These are phyloP conservation scores for Fusarium fujikuroi DNA, from an alignment of 2,329 filamentous ascomycete genomes.

Conservation along the genomic window DNA sequence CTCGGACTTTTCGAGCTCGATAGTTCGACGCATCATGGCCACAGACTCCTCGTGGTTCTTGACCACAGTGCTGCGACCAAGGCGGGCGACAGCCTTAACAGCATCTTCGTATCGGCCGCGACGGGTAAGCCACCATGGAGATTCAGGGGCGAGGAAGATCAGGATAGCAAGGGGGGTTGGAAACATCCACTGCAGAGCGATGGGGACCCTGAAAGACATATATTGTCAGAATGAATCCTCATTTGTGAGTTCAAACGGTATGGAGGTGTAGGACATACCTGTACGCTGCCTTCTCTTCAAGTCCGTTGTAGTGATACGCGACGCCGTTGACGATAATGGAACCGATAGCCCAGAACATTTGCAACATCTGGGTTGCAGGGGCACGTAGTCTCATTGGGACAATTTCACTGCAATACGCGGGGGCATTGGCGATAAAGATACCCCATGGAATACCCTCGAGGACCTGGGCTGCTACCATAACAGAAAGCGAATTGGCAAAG, in stretches of 20 bases:
- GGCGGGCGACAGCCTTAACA: constrained; percentile 46
- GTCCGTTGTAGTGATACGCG: constrained; percentile 61
- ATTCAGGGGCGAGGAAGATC: constrained; percentile 61
- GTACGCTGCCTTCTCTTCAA: constrained; percentile 16
- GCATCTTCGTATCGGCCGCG: constrained; percentile 57
- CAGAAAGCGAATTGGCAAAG: constrained; percentile 57
- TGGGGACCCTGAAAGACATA: constrained; percentile 54
- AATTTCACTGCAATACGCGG: constrained; percentile 69
- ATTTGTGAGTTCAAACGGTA: constrained; percentile 32
- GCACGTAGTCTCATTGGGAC: constrained; percentile 66
- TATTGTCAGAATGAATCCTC: constrained; percentile 10
- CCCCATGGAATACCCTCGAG: constrained; percentile 72
- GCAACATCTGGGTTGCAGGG: constrained; percentile 67
- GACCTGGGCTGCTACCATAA: constrained; percentile 62
- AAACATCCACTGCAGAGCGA: constrained; percentile 69
- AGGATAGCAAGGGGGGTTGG: constrained; percentile 65
- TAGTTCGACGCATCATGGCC: constrained; percentile 66
- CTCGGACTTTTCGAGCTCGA: constrained; percentile 61
- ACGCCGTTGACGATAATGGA: constrained; percentile 67
- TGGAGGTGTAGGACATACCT: constrained; percentile 9
- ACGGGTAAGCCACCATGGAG: constrained; percentile 65
- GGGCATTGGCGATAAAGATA: constrained; percentile 71
- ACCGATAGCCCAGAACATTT: constrained; percentile 73
- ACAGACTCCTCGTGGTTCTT: constrained; percentile 51
- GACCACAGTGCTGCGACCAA: neutral